These are phyloP conservation scores for Spinellus fusiger DNA, from an alignment of 192 early-diverging fungal species.

Conservation along the genomic window DNA sequence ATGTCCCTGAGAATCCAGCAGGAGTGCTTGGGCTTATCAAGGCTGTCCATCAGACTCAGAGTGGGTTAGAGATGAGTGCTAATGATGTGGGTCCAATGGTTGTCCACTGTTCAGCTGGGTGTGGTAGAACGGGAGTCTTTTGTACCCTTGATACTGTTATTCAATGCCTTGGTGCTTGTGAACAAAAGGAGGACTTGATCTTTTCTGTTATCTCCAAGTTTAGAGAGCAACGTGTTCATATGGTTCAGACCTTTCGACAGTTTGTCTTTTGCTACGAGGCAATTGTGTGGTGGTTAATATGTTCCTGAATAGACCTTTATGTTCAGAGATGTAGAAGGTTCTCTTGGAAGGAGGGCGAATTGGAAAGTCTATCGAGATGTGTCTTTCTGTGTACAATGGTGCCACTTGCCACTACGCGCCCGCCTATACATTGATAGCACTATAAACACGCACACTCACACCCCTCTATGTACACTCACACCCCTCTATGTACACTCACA, in stretches of 20 bases:
- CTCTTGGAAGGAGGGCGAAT: too few species aligned
- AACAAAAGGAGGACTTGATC: too few species aligned
- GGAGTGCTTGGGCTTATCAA: constrained; percentile 44
- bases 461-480: too few species aligned
- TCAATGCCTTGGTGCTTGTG: too few species aligned
- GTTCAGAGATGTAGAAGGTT: too few species aligned
- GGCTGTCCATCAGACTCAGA: constrained; percentile 17
- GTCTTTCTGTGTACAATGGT: too few species aligned
- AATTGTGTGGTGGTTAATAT: constrained; percentile 46
- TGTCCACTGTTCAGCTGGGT: constrained; percentile 51
- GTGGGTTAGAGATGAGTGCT: neutral
- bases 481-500: too few species aligned
- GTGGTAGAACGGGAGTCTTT: constrained; percentile 51
- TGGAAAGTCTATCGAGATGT: too few species aligned
- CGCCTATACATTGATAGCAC: too few species aligned
- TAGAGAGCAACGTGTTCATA: constrained; percentile 70
- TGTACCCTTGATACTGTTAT: constrained; percentile 46
- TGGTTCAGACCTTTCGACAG: constrained; percentile 80
- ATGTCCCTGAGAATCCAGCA: constrained; percentile 47
- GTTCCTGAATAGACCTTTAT: too few species aligned
- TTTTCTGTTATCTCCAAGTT: constrained; percentile 61
- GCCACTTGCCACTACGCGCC: too few species aligned
- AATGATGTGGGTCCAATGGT: constrained; percentile 28
- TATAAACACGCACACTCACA: too few species aligned
- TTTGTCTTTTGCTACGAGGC: constrained; percentile 85